Evolutionary conservation across 495 filamentous ascomycete genomes (phyloP).

Genomic region (Aspergillus baeticus): DNA sequence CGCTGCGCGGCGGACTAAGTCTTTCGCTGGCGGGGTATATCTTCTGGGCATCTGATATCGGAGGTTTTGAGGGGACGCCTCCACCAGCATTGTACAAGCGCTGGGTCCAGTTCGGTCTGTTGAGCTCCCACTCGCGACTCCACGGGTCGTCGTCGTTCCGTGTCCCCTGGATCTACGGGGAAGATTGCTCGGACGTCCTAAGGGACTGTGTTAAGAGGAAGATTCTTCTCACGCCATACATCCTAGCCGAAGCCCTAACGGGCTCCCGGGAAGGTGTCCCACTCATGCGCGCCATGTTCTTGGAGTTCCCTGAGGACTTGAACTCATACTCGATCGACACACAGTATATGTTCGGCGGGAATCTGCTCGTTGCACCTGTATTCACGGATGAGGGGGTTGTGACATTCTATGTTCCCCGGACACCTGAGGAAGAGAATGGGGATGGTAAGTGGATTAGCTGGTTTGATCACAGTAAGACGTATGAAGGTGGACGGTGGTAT

Average conservation of each 20-base stretch:
- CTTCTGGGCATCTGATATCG: conserved; percentile 72
- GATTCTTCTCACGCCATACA: conserved; percentile 62
- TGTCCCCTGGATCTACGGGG: conserved; percentile 69
- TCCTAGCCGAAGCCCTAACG: conserved; percentile 52
- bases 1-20: conserved; percentile 64
- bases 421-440: conserved; percentile 26
- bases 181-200: conserved; percentile 58
- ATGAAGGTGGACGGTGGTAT: conserved; percentile 41
- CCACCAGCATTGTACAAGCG: conserved; percentile 71
- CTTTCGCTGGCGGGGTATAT: conserved; percentile 65
- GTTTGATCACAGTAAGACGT: conserved; percentile 42
- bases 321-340: conserved; percentile 62
- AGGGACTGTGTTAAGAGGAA: conserved; percentile 59
- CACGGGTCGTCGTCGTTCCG: conserved; percentile 68
- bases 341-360: conserved; percentile 64
- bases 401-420: conserved; percentile 58
- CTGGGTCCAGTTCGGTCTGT: conserved; percentile 70
- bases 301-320: conserved; percentile 65
- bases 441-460: conserved; percentile 53
- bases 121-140: conserved; percentile 66
- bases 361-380: conserved; percentile 58
- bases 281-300: conserved; percentile 59
- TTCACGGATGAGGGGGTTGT: conserved; percentile 59
- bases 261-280: conserved; percentile 49
- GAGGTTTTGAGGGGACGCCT: conserved; percentile 69